A percentile compares a stretch with the other conserved stretches of the same genome.
phyloP scores from a whole-genome alignment of 2,329 filamentous ascomycete species.

The Cladosporium sphaerospermum region DNA sequence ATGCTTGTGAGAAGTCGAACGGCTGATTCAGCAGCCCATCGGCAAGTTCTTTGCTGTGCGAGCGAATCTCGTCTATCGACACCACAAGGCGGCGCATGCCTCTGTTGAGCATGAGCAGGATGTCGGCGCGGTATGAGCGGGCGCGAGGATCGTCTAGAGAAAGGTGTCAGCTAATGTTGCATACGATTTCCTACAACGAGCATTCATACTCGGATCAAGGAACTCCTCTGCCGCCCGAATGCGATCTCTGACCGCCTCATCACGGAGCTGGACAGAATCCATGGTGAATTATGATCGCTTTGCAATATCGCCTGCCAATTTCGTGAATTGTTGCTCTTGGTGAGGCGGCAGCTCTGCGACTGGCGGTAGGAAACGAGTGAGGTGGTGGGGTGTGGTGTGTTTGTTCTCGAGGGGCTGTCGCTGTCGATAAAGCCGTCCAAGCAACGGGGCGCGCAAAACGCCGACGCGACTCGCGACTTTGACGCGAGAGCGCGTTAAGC shows the following conservation, averaged over 20 bases:
- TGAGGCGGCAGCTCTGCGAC: background rate
- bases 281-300: slow-evolving; percentile 40
- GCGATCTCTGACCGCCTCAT: slow-evolving; percentile 78
- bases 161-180: slow-evolving; percentile 9
- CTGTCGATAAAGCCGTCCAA: background rate
- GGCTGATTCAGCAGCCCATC: slow-evolving; percentile 73
- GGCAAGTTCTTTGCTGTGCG: slow-evolving; percentile 78
- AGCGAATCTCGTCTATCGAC: slow-evolving; percentile 78
- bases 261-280: slow-evolving; percentile 69
- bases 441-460: background rate
- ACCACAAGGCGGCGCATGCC: slow-evolving; percentile 53
- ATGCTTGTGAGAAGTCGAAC: slow-evolving; percentile 82
- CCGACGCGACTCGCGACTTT: no score
- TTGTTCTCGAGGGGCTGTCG: background rate
- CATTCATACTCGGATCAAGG: slow-evolving; percentile 70
- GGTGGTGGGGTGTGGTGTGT: background rate
- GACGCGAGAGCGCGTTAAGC: no score
- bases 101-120: slow-evolving; percentile 67
- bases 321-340: background rate
- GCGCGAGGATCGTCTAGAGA: slow-evolving; percentile 49
- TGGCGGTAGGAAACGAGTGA: background rate
- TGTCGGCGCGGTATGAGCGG: slow-evolving; percentile 81
- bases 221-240: slow-evolving; percentile 87
- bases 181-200: background rate
- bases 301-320: background rate